A percentile compares a stretch with the other conserved stretches of the same genome.
Conservation (phyloP, 2,329 filamentous ascomycete species). For the Penicillium sp. region DNA sequence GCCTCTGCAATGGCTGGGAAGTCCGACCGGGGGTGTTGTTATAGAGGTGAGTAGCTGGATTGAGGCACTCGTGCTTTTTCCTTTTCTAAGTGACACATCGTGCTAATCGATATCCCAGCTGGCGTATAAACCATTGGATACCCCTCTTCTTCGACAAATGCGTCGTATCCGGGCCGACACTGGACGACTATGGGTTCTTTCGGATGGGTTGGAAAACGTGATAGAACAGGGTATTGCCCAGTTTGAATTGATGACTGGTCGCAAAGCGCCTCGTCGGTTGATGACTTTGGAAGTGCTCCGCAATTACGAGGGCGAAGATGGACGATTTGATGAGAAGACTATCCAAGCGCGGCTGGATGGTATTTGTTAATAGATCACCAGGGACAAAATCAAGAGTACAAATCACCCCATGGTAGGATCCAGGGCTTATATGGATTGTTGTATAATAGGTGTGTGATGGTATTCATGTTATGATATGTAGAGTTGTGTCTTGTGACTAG, state of each 20-base stretch:
- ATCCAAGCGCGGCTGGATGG: constrained; percentile 40
- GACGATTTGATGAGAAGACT: constrained; percentile 43
- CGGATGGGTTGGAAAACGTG: constrained; percentile 75
- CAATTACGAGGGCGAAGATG: constrained; percentile 41
- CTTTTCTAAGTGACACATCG: constrained; percentile 22
- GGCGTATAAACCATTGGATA: constrained; percentile 74
- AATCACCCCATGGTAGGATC: too few species aligned
- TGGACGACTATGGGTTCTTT: constrained; percentile 65
- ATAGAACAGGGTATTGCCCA: constrained; percentile 81
- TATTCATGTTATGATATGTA: too few species aligned
- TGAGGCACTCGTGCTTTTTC: background rate
- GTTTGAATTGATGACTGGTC: constrained; percentile 79
- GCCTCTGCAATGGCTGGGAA: constrained; percentile 71
- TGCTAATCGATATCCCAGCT: constrained; percentile 29
- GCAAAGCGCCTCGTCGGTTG: constrained; percentile 69
- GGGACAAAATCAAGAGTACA: too few species aligned
- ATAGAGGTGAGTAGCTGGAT: constrained; percentile 61
- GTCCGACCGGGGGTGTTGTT: constrained; percentile 74
- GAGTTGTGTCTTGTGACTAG: constrained; percentile 4
- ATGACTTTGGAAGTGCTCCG: constrained; percentile 69
- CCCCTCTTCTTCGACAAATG: constrained; percentile 71
- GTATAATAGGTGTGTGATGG: too few species aligned
- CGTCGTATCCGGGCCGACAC: constrained; percentile 62
- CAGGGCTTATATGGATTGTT: too few species aligned
- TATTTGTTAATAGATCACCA: constrained; percentile 25